Evolutionary conservation across 192 early-diverging fungal genomes (phyloP).

Genomic region (Mortierella hygrophila): DNA sequence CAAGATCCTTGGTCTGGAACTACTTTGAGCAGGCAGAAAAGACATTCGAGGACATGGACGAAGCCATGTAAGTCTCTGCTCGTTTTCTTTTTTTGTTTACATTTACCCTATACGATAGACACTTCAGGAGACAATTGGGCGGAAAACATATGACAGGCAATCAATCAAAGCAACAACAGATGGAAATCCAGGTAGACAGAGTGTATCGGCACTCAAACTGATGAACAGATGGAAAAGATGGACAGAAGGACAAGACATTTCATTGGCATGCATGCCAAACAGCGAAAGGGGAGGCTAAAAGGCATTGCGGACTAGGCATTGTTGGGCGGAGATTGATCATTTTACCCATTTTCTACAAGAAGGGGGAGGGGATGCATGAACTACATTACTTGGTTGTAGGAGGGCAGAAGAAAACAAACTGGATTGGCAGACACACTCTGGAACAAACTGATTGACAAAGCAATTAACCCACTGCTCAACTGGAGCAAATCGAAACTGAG

Average conservation of each 20-base stretch:
- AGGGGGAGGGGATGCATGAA: neutral
- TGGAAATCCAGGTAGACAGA: neutral
- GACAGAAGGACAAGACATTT: neutral
- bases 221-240: neutral
- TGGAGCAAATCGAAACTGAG: neutral
- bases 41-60: constrained; percentile 89
- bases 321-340: constrained; percentile 5
- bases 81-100: neutral
- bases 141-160: neutral
- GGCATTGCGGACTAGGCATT: neutral
- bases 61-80: constrained; percentile 68
- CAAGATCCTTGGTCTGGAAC: constrained; percentile 81
- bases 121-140: neutral
- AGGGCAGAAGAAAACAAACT: constrained; percentile 1
- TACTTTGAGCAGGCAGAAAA: constrained; percentile 90
- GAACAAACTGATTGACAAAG: neutral
- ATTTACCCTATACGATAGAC: neutral
- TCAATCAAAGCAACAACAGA: neutral
- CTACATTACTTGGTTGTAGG: neutral
- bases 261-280: constrained; percentile 6
- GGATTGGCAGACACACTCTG: neutral
- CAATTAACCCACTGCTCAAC: neutral
- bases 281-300: neutral
- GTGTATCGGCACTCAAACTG: neutral
- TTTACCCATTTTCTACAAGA: constrained; percentile 5